Percentiles rank a stretch among this genome's conserved stretches.
These are phyloP conservation scores for Urostyla sp. DNA, from an alignment of 73 alveolate genomes.

Conservation along the genomic window DNA sequence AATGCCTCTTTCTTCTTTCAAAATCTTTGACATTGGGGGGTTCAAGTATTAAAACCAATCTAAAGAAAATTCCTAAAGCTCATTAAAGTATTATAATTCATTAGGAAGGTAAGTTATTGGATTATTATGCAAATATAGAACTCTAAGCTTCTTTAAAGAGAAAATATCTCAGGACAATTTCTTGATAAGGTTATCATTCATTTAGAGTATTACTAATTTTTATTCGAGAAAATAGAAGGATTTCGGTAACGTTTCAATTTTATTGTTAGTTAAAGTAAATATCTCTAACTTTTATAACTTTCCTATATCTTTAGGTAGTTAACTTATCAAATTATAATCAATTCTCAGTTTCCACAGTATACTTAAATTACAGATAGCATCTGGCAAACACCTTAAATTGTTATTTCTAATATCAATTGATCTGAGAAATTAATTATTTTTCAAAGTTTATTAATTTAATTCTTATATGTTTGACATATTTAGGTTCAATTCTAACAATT, in stretches of 20 bases:
- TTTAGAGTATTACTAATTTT: conserved; percentile 22
- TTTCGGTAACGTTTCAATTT: conserved; percentile 1
- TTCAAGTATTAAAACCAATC: conserved; percentile 60
- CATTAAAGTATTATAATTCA: conserved; percentile 1
- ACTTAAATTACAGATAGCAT: conserved; percentile 17
- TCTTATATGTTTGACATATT: conserved; percentile 5
- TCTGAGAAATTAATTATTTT: conserved; percentile 39
- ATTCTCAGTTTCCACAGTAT: conserved; percentile 44
- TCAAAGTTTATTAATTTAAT: conserved; percentile 6
- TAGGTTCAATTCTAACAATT: conserved; percentile 36
- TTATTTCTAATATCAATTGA: conserved; percentile 47
- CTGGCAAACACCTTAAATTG: conserved; percentile 22
- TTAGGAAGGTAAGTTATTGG: conserved; percentile 33
- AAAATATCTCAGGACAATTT: conserved; percentile 34
- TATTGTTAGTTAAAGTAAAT: conserved; percentile 19
- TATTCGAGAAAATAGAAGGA: not conserved
- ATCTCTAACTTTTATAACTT: conserved; percentile 34
- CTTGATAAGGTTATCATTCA: conserved; percentile 48
- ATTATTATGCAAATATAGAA: conserved; percentile 42
- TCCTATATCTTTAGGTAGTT: conserved; percentile 28
- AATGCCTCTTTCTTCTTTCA: conserved; percentile 39
- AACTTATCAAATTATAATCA: conserved; percentile 14
- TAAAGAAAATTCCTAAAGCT: conserved; percentile 52
- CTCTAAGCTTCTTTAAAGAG: conserved; percentile 30
- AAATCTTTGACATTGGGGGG: conserved; percentile 54